Conservation (phyloP, 208 protist genomes). For the Blechomonas ayalai region DNA sequence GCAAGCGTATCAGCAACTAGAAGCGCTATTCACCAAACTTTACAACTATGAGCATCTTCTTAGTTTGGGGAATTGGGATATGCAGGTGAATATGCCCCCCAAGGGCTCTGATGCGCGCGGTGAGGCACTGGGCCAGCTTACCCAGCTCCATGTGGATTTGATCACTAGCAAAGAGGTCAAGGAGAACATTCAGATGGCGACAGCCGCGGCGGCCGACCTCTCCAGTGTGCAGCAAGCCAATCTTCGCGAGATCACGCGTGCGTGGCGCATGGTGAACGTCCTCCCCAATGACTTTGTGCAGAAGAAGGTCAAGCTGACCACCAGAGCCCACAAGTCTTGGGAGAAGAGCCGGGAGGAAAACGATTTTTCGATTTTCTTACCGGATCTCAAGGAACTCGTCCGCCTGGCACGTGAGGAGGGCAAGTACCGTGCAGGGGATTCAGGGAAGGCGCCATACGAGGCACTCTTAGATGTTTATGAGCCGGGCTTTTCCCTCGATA, state of each 20-base stretch:
- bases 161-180: constrained; percentile 41
- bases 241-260: constrained; percentile 57
- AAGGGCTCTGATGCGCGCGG: constrained; percentile 52
- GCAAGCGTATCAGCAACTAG: constrained; percentile 65
- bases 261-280: constrained; percentile 22
- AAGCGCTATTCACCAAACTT: constrained; percentile 43
- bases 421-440: constrained; percentile 29
- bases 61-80: constrained; percentile 56
- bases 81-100: constrained; percentile 67
- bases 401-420: constrained; percentile 56
- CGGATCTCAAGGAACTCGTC: constrained; percentile 72
- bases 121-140: constrained; percentile 46
- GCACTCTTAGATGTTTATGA: constrained; percentile 77
- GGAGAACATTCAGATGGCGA: constrained; percentile 28
- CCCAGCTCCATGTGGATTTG: constrained; percentile 26
- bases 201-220: constrained; percentile 16
- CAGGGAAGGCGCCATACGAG: constrained; percentile 56
- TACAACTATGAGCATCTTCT: constrained; percentile 49
- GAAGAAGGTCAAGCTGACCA: constrained; percentile 43
- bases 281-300: constrained; percentile 53
- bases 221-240: constrained; percentile 42
- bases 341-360: constrained; percentile 51
- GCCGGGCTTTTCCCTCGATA: constrained; percentile 53
- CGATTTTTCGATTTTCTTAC: constrained; percentile 59
- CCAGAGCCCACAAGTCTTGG: constrained; percentile 53